Base-by-base conservation (phyloP, 192 early-diverging fungal genomes). In the Backusella tarrabulga region DNA sequence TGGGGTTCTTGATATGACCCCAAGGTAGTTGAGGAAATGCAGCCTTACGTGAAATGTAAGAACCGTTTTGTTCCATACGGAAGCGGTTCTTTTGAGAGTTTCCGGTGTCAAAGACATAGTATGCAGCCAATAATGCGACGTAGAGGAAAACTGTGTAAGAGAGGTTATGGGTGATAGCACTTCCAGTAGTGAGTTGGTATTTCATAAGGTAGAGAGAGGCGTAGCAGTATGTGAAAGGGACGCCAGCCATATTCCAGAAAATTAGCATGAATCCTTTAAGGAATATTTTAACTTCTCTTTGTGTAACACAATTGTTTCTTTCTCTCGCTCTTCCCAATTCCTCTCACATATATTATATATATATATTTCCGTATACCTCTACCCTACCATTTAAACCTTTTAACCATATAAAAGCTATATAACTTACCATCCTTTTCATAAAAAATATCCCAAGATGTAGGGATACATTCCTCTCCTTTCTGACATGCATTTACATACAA, bases 1-100 rank as follows among this genome's bases (percentile, higher is more conserved):
- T 89, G 17, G 91, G 86, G 80, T 94, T 86, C 68, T 81, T 75
- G 68, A 91, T 76, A 36, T 79, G 81, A 6, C 85, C 85, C 70
- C 79, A 86, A 9, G 83, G 83, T 34, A 86, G 72, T 75, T 86
- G 85, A 73, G 85, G 85, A 60, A 86, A 86, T 40, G 83, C 76
- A 17, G 46, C 46, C 5, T 82, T 42, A 19, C 85, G 83, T 40
- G 74, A 42, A 44, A 86, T 77, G 50, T 74, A 86, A 4, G 81
- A 80, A 35, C 85, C 85, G 32, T 81, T 82, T 34, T 70, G 76
- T 36, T 83, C 79, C 85, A 86, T 86, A 42, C 83, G 79, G 68
- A 86, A 86, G 5, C 83, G 71, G 76, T 86, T 86, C 78, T 86
- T 86, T 80, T 86, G 85, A 4, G 85, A 86, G 42, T 86, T 90